phyloP scores from a whole-genome alignment of 306 rosid species.

The Fragaria nilgerrensis region DNA sequence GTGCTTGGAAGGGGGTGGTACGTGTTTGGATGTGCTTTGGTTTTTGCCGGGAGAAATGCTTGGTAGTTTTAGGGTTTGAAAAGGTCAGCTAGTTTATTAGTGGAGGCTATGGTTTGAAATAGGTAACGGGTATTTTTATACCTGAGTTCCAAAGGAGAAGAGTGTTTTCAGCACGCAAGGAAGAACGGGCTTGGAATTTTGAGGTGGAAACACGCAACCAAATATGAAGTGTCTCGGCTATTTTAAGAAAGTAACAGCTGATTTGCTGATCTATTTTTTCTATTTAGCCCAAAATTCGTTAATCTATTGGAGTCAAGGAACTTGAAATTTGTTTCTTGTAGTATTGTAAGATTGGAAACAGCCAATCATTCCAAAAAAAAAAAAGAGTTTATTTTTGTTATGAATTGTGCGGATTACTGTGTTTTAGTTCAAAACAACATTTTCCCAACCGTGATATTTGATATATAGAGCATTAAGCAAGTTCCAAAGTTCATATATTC shows the following conservation, averaged over 20 bases:
- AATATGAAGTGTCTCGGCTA: neutral
- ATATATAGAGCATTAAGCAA: no score
- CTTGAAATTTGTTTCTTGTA: neutral
- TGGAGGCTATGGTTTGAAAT: constrained; percentile 13
- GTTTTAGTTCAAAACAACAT: neutral
- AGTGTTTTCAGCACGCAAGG: constrained; percentile 23
- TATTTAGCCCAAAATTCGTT: neutral
- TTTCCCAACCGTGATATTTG: no score
- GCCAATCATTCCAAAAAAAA: neutral
- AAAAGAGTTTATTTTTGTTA: no score
- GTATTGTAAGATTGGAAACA: neutral
- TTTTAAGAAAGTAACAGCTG: neutral
- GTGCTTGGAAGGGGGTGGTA: neutral
- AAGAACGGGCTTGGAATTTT: neutral
- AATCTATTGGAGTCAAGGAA: neutral
- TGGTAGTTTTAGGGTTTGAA: constrained; percentile 29
- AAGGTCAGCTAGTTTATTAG: constrained; percentile 26
- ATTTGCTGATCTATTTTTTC: neutral
- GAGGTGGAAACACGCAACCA: neutral
- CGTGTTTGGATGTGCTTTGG: constrained; percentile 9
- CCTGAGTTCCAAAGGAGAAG: neutral
- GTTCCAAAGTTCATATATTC: no score
- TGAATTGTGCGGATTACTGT: neutral
- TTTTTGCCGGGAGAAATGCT: neutral
- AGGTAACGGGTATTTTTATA: constrained; percentile 4